Base-by-base conservation (phyloP, 2,329 filamentous ascomycete species). In the Aspergillus sp. region DNA sequence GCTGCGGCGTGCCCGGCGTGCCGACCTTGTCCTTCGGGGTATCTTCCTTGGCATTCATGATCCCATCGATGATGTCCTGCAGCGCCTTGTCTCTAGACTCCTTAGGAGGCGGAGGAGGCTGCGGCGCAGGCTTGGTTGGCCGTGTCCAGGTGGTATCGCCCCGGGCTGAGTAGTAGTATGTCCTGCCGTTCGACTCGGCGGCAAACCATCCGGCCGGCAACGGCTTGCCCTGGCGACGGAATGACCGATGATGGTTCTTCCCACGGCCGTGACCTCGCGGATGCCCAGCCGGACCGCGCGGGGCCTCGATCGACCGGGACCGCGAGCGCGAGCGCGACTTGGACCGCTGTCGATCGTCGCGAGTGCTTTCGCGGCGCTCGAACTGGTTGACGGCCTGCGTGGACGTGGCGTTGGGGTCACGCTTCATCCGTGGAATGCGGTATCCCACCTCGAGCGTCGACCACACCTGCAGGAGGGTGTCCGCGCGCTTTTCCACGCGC, bases 361-460 rank as follows among this genome's bases (percentile, higher is more conserved):
- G 75, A 13, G 69, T 69, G 38, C 74, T 73, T 54, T 82, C 79
- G 38, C 77, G 70, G 54, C 86, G 81, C 54, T 85, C 83, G 46
- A 82, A 81, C 52, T 88, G 86, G 50, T 88, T 88, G 21, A 82
- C 79, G 60, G 83, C 84, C 25, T 81, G 76, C 42, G 67, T 64
- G 57, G 78, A 71, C 45, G 67, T 64, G 57, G 70, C 82, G 58
- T 85, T 86, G 21, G 87, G 86, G 67, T 93, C 91, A 53, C 88
- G 76, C 76, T 96, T 95, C 76, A 94, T 89, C 52, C 93, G 85
- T 34, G 91, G 91, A 66, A 99, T 99, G 54, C 94, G 87, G 72
- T 97, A 99, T 5, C 86, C 94, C 32, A 95, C 81, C 70, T 96
- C 88, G 45, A 99, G 78, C 63, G 91, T 92, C 68, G 88, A 88